Percentiles rank a stretch among this genome's conserved stretches.
These are phyloP conservation scores for Solanum acaule DNA, from an alignment of 257 asterid genomes.

Conservation along the genomic window DNA sequence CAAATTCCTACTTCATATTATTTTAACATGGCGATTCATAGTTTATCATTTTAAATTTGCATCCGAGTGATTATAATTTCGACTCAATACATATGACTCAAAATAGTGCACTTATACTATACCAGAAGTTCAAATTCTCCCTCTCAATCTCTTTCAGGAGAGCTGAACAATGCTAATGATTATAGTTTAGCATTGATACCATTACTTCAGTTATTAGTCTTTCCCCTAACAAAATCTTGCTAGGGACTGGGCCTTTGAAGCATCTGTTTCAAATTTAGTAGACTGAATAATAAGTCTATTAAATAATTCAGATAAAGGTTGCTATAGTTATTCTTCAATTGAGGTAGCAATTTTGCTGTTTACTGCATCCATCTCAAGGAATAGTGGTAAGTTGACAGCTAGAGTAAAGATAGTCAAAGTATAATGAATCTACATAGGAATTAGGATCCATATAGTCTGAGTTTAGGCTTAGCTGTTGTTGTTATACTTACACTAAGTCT, in stretches of 20 bases:
- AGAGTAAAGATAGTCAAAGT: background rate
- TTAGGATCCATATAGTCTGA: background rate
- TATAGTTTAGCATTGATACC: background rate
- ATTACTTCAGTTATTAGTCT: background rate
- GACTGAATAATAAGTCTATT: background rate
- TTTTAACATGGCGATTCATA: background rate
- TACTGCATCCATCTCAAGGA: background rate
- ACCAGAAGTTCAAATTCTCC: background rate
- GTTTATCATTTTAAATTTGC: background rate
- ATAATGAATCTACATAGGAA: background rate
- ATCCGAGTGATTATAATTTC: background rate
- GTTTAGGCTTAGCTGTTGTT: background rate
- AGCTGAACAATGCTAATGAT: background rate
- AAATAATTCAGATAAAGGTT: background rate
- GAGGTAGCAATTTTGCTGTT: background rate
- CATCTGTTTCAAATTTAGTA: background rate
- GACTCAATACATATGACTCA: background rate
- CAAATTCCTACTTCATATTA: conserved; percentile 1
- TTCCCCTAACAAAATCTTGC: background rate
- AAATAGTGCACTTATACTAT: background rate
- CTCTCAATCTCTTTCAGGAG: background rate
- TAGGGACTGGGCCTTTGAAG: background rate
- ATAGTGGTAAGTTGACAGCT: background rate
- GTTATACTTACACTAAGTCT: background rate
- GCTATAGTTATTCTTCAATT: background rate